These are phyloP conservation scores for Halteria grandinella DNA, from an alignment of 73 alveolate species.

Conservation along the genomic window DNA sequence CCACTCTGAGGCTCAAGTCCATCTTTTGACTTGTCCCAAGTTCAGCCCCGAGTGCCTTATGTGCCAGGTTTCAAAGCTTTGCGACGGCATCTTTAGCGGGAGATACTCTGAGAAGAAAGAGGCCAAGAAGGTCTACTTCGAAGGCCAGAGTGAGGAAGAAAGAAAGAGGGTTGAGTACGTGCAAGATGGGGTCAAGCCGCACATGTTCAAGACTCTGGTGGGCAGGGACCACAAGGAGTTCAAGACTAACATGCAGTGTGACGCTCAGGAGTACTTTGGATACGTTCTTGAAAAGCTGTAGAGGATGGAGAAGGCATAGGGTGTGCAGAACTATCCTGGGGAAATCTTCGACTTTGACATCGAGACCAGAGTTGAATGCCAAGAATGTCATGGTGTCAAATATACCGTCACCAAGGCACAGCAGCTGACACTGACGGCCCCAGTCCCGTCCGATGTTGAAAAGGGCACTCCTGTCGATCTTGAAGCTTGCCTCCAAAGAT, in stretches of 20 bases:
- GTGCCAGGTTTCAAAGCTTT: conserved; percentile 93
- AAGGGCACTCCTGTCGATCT: conserved; percentile 66
- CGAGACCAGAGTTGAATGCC: conserved; percentile 88
- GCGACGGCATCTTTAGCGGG: conserved; percentile 94
- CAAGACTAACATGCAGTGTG: conserved; percentile 93
- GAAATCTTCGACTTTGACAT: conserved; percentile 87
- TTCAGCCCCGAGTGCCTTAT: conserved; percentile 84
- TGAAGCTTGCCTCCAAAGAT: conserved; percentile 79
- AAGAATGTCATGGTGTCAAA: conserved; percentile 89
- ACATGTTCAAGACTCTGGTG: conserved; percentile 92
- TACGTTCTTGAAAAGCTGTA: conserved; percentile 81
- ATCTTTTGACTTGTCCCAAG: conserved; percentile 83
- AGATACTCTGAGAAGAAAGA: conserved; percentile 90
- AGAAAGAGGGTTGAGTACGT: conserved; percentile 67
- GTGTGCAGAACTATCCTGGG: conserved; percentile 74
- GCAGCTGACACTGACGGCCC: conserved; percentile 34
- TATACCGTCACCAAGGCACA: conserved; percentile 51
- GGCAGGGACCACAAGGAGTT: conserved; percentile 98
- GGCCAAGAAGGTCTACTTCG: conserved; percentile 70
- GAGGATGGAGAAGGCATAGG: conserved; percentile 73
- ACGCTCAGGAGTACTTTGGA: conserved; percentile 97
- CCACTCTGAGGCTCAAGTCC: conserved; percentile 77
- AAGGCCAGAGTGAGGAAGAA: conserved; percentile 84
- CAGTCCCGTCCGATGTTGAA: conserved; percentile 36
- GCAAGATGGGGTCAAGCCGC: conserved; percentile 97